phyloP scores from a whole-genome alignment of 257 asterid genomes.

The Solanum phureja region DNA sequence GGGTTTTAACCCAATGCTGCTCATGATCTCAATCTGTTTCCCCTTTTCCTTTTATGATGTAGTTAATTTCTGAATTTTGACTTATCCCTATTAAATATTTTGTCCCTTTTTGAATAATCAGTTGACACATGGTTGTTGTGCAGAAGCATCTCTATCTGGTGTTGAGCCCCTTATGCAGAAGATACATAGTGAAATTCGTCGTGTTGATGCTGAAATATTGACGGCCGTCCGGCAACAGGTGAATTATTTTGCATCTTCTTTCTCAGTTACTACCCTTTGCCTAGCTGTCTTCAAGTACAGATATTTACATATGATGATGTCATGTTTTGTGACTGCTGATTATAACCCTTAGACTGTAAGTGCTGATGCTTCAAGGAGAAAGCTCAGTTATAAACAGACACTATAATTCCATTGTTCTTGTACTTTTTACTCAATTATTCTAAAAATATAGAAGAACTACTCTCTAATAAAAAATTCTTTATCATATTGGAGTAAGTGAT shows the following conservation, averaged over 20 bases:
- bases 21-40: neutral
- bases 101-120: neutral
- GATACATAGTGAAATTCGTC: conserved; percentile 77
- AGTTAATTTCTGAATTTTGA: neutral
- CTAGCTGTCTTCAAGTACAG: neutral
- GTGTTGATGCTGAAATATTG: conserved; percentile 80
- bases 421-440: neutral
- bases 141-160: conserved; percentile 95
- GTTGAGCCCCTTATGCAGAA: conserved; percentile 94
- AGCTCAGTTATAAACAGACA: neutral
- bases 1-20: neutral
- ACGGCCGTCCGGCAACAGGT: conserved; percentile 96
- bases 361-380: neutral
- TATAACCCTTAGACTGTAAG: neutral
- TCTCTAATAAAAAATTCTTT: neutral
- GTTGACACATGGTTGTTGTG: conserved; percentile 22
- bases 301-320: neutral
- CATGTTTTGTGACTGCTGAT: neutral
- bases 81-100: neutral
- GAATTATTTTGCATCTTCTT: conserved; percentile 6
- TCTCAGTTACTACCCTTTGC: neutral
- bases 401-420: neutral
- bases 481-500: neutral
- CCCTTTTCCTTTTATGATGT: neutral
- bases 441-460: neutral